Evolutionary conservation across 441 rosid genomes (phyloP).

Genomic region (Codiaeum variegatum): DNA sequence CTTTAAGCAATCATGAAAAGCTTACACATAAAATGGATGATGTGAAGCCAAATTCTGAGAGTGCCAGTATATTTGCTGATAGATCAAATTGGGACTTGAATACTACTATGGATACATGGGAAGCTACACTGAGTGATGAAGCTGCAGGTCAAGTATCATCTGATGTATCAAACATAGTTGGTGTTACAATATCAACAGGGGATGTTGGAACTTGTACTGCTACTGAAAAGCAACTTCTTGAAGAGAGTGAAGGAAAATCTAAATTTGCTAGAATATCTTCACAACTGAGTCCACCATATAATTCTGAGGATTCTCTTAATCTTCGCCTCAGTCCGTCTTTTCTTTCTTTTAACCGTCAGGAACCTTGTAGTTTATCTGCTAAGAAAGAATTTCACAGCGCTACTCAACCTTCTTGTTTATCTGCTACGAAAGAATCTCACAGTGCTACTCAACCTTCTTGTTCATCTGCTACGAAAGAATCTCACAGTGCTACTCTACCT

Average conservation of each 20-base stretch:
- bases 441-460: constrained; percentile 22
- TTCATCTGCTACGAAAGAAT: constrained; percentile 26
- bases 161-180: constrained; percentile 24
- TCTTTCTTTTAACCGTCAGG: constrained; percentile 28
- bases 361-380: constrained; percentile 32
- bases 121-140: constrained; percentile 35
- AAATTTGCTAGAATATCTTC: constrained; percentile 20
- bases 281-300: constrained; percentile 27
- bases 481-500: constrained; percentile 14
- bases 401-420: constrained; percentile 26
- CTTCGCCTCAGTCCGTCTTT: constrained; percentile 46
- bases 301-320: constrained; percentile 46
- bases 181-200: constrained; percentile 19
- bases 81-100: constrained; percentile 87
- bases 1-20: constrained; percentile 43
- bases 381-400: too few species aligned
- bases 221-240: constrained; percentile 26
- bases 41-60: constrained; percentile 23
- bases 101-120: constrained; percentile 86
- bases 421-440: constrained; percentile 23
- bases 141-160: constrained; percentile 28
- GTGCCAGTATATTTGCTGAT: constrained; percentile 28
- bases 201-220: constrained; percentile 21
- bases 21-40: constrained; percentile 24
- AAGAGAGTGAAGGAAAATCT: constrained; percentile 23